Base-by-base conservation (phyloP, 768 basidiomycete species). In the Calvatia gigantea region DNA sequence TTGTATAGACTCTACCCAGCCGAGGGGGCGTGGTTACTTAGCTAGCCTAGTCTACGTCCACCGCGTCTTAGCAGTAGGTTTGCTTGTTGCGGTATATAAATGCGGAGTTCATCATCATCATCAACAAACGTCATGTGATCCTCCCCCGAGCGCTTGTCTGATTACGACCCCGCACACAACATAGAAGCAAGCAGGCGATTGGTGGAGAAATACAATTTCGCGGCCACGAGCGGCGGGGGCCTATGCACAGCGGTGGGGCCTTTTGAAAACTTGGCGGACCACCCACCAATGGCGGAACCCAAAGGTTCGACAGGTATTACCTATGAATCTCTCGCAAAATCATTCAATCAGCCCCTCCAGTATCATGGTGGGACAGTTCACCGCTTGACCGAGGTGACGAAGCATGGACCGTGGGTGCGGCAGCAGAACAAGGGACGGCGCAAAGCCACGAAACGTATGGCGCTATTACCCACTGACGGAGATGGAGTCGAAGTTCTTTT, bases 141-240 rank as follows among this genome's bases (percentile, higher is more conserved):
- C 31, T n/a, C 37, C 9, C 31, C 3, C 23, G 32, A 25, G 25
- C 37, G 12, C 21, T 1, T 41, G 27, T n/a, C n/a, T 29, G 29
- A 44, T 9, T 25, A 23, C 38, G 35, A 27, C 43, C 33, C 14
- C n/a, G n/a, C n/a, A 29, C 51, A 1, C 65, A 94, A 91, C 57
- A 76, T 90, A 56, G 91, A 96, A 65, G 94, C 95, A 5, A 91
- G 90, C 33, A 75, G 83, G 58, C 77, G 93, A 17, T 84, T 98
- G 80, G 86, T 88, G 35, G 70, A 77, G 33, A 81, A 80, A 43
- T 95, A 94, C 67, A 95, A 97, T 68, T 86, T 94, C 62, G 94
- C 97, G 27, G 78, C 97, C 51, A 95, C 92, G 0, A 87, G 85
- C 11, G 94, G 95, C 1, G 94, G 95, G 93, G 93, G 0, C 91